phyloP scores from a whole-genome alignment of 169 alveolate genomes.

The Eimeria acervulina region DNA sequence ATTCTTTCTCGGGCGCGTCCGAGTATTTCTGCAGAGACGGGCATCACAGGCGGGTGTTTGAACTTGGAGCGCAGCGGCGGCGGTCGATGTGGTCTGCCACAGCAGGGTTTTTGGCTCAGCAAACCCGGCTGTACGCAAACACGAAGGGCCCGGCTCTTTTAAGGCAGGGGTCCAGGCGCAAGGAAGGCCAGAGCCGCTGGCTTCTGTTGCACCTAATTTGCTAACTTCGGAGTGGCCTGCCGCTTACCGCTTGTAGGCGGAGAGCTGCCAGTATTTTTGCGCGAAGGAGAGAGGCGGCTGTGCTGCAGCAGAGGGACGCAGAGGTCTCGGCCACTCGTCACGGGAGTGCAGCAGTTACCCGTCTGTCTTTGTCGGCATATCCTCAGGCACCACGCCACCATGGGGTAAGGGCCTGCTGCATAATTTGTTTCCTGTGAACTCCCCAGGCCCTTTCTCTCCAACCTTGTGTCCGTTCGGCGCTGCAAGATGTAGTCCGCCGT shows the following conservation, averaged over 20 bases:
- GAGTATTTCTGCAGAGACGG: neutral
- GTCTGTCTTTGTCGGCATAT: neutral
- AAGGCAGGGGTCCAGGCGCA: neutral
- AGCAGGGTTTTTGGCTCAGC: neutral
- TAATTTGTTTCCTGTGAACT: neutral
- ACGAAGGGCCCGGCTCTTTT: neutral
- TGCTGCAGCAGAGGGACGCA: neutral
- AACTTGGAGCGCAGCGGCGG: neutral
- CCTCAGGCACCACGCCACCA: slow-evolving; percentile 22
- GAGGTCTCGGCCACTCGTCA: neutral
- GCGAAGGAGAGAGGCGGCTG: neutral
- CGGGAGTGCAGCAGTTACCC: neutral
- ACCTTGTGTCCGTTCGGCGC: neutral
- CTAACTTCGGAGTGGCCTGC: neutral
- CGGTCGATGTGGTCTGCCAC: neutral
- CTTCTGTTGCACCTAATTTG: neutral
- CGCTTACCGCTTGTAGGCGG: neutral
- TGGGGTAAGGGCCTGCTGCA: slow-evolving; percentile 19
- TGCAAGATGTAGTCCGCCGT: too few species aligned
- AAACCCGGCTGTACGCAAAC: neutral
- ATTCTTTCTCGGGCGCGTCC: neutral
- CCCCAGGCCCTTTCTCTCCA: neutral
- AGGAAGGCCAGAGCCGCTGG: neutral
- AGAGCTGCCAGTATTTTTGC: neutral
- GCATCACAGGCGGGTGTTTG: neutral